Evolutionary conservation across 2,329 filamentous ascomycete species (phyloP), one percentile per base, ranked within the genome.

Genomic region (Fusarium buxicola): DNA sequence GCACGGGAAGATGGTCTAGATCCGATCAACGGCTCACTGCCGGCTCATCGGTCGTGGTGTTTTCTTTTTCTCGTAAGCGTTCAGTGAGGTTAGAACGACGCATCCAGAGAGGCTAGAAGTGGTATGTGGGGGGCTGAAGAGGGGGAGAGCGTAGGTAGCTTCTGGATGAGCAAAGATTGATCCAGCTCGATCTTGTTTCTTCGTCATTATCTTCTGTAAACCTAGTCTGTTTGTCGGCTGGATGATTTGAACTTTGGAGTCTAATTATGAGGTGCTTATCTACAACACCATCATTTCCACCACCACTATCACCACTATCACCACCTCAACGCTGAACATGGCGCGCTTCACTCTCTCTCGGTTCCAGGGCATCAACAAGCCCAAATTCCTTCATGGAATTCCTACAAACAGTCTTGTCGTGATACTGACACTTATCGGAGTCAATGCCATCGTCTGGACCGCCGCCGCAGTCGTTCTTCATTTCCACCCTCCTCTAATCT

Each of bases 401-500:
- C 76, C 75, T 3, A 68, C 66, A 30, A 73, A 77, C 50, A 73
- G 72, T 57, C 64, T 85, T 45, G 74, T 76, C 41, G 81, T 86
- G 45, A 89, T 89, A 56, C 58, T 73, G 16, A 66, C 81, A 18
- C 77, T 89, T 41, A 64, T 84, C 9, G 10, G 75, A 35, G 71
- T 83, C 65, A 89, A 90, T 74, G 63, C 79, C 48, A 2, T 84
- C 11, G 76, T 86, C 39, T 89, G 87, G 87, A 78, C 80, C 47
- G 79, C 77, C 13, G 78, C 80, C 21, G 86, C 79, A 59, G 75
- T 87, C 6, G 78, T 86, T 16, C 77, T 88, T 15, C 80, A 78
- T 63, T 82, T 79, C 66, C 79, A 86, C 73, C 80, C 85, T 1
- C 79, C 82, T 1, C 84, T 97, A 61, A 86, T 94, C 45, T 91